Base-by-base conservation (phyloP, 768 basidiomycete species). In the Gloeostereum incarnatum region DNA sequence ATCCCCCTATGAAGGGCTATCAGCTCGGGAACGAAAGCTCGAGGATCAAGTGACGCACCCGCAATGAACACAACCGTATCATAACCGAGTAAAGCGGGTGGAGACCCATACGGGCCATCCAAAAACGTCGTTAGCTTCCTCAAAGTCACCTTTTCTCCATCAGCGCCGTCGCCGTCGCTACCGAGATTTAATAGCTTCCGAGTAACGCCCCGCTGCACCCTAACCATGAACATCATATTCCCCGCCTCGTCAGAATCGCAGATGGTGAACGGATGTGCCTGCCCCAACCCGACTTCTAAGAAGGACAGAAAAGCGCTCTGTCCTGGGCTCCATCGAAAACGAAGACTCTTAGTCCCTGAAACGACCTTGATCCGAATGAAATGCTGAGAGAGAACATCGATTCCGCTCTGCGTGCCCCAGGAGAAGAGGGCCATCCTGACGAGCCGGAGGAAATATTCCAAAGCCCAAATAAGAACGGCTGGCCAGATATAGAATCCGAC, bases 181-280 rank as follows among this genome's bases (percentile, higher is more conserved):
- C 8, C 66, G 2, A 39, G 52, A 33, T 65, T 49, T 31, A 55
- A 50, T 11, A 79, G 55, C 0, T 65, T 60, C 46, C 61, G 63
- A 3, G 81, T 84, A 50, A 81, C 75, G 0, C 83, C 82, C 13
- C 62, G 56, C 25, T 69, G 60, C 13, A 75, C 75, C 13, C 75
- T 66, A 42, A 83, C 57, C 34, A 84, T 54, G 55, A 84, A 81
- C 2, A 63, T 58, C 11, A 82, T 54, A 19, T 75, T 63, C 41
- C 11, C 19, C 22, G 46, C 29, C 9, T 51, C 49, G 31, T 64
- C 58, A 6, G 66, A 49, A n/a, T 58, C 70, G 5, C 72, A 60
- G 39, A 80, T 78, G 0, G 78, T 76, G 54, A 81, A 80, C 2
- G 78, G 78, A 42, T 80, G 78, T 0, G 71, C 54, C 51, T 80